These are phyloP conservation scores for Schwanniomyces sp. DNA, from an alignment of 805 yeast genomes.

Conservation along the genomic window DNA sequence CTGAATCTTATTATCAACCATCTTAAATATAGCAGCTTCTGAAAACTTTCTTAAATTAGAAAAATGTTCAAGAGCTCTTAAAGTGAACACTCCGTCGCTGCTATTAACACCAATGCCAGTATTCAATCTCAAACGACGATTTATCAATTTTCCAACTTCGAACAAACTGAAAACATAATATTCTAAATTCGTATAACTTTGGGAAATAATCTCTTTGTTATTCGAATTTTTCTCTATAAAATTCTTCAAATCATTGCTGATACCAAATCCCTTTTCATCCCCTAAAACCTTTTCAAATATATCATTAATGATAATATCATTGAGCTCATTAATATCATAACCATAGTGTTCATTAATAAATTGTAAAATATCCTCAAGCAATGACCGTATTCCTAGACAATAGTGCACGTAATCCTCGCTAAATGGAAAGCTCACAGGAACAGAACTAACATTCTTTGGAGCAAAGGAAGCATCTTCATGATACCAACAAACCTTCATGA, in stretches of 20 bases:
- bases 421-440: conserved; percentile 69
- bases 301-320: conserved; percentile 58
- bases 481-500: conserved; percentile 70
- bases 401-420: conserved; percentile 85
- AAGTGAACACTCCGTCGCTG: conserved; percentile 35
- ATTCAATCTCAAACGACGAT: conserved; percentile 33
- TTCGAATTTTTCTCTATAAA: conserved; percentile 62
- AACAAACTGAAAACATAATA: conserved; percentile 75
- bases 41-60: conserved; percentile 64
- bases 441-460: conserved; percentile 48
- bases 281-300: conserved; percentile 68
- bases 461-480: conserved; percentile 50
- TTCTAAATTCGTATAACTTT: conserved; percentile 84
- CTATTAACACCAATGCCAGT: conserved; percentile 43
- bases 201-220: conserved; percentile 88
- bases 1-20: conserved; percentile 78
- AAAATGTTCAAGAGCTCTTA: conserved; percentile 55
- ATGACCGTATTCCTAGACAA: conserved; percentile 70
- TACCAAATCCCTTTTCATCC: conserved; percentile 47
- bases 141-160: conserved; percentile 57
- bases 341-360: conserved; percentile 67
- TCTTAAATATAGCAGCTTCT: conserved; percentile 75
- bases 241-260: conserved; percentile 58
- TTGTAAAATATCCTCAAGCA: conserved; percentile 59
- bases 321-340: conserved; percentile 58